These are phyloP conservation scores for Apiotrichum laibachii DNA, from an alignment of 1,284 basidiomycete genomes.

Conservation along the genomic window DNA sequence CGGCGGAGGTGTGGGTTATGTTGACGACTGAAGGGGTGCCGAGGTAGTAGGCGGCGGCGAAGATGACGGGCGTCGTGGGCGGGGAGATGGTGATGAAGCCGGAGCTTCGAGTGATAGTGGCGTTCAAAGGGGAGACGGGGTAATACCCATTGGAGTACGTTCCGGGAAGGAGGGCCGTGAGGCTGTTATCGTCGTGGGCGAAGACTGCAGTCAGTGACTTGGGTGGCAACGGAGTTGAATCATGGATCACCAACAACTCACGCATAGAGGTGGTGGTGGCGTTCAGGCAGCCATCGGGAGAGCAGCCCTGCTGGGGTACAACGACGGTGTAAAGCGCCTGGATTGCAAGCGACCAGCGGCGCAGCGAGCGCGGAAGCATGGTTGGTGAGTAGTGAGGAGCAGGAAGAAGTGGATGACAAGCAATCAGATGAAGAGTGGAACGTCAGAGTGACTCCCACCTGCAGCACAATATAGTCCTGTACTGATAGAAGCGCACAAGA, in stretches of 20 bases:
- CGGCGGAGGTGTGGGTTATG: background rate
- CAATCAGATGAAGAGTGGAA: too few species aligned
- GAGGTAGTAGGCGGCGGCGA: slow-evolving; percentile 16
- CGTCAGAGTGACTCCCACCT: too few species aligned
- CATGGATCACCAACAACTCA: slow-evolving; percentile 11
- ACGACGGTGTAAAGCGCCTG: too few species aligned
- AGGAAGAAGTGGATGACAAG: too few species aligned
- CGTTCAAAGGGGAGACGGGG: slow-evolving; percentile 8
- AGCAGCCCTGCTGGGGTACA: slow-evolving; percentile 16
- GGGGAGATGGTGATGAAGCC: slow-evolving; percentile 17
- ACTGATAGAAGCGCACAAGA: too few species aligned
- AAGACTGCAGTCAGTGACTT: slow-evolving; percentile 71
- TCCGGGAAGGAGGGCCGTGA: slow-evolving; percentile 22
- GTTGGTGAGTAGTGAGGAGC: too few species aligned
- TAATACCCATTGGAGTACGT: slow-evolving; percentile 15
- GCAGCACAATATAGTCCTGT: too few species aligned
- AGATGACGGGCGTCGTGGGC: slow-evolving; percentile 29
- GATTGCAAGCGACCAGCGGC: too few species aligned
- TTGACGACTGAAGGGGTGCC: slow-evolving; percentile 2
- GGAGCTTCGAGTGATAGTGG: slow-evolving; percentile 13
- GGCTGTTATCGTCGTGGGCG: slow-evolving; percentile 50
- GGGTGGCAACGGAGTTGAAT: slow-evolving; percentile 45
- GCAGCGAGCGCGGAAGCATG: too few species aligned
- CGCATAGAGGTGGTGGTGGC: slow-evolving; percentile 25
- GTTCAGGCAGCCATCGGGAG: slow-evolving; percentile 22